A percentile compares a stretch with the other conserved stretches of the same genome.
phyloP scores from a whole-genome alignment of 208 protist genomes.

The Vickermania spadyakhi region DNA sequence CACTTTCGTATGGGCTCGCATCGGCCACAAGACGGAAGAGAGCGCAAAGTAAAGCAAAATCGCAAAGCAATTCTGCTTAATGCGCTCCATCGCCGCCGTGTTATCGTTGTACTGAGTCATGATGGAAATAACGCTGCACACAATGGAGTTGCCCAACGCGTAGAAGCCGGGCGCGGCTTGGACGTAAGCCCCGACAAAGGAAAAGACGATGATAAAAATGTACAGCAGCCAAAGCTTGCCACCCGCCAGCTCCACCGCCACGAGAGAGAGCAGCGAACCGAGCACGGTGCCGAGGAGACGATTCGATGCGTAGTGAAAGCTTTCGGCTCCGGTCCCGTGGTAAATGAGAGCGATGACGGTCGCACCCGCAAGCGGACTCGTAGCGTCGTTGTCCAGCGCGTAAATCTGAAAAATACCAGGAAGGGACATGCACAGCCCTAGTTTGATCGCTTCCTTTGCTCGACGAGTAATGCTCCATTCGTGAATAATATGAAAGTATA shows the following conservation, averaged over 20 bases:
- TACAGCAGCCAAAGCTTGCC: slow-evolving; percentile 57
- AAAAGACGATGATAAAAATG: slow-evolving; percentile 54
- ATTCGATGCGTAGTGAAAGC: slow-evolving; percentile 81
- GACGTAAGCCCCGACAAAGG: slow-evolving; percentile 81
- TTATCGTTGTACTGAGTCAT: slow-evolving; percentile 75
- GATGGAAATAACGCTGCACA: slow-evolving; percentile 80
- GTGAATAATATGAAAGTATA: slow-evolving; percentile 37
- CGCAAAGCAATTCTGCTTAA: slow-evolving; percentile 87
- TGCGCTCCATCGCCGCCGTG: slow-evolving; percentile 79
- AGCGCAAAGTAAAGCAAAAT: slow-evolving; percentile 89
- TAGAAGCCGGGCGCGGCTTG: slow-evolving; percentile 76
- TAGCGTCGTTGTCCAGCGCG: slow-evolving; percentile 51
- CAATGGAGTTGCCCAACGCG: slow-evolving; percentile 80
- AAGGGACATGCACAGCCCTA: slow-evolving; percentile 79
- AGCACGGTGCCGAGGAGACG: slow-evolving; percentile 83
- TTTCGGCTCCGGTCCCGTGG: slow-evolving; percentile 81
- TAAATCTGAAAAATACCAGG: slow-evolving; percentile 84
- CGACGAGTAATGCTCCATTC: slow-evolving; percentile 62
- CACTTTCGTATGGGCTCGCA: slow-evolving; percentile 66
- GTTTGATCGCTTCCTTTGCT: slow-evolving; percentile 87
- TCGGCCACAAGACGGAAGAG: slow-evolving; percentile 69
- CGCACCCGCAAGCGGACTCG: slow-evolving; percentile 75
- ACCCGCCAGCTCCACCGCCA: slow-evolving; percentile 64
- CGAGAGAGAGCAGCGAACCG: slow-evolving; percentile 51
- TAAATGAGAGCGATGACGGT: slow-evolving; percentile 85